phyloP scores from a whole-genome alignment of 805 yeast genomes.

The Starmerella geochares region DNA sequence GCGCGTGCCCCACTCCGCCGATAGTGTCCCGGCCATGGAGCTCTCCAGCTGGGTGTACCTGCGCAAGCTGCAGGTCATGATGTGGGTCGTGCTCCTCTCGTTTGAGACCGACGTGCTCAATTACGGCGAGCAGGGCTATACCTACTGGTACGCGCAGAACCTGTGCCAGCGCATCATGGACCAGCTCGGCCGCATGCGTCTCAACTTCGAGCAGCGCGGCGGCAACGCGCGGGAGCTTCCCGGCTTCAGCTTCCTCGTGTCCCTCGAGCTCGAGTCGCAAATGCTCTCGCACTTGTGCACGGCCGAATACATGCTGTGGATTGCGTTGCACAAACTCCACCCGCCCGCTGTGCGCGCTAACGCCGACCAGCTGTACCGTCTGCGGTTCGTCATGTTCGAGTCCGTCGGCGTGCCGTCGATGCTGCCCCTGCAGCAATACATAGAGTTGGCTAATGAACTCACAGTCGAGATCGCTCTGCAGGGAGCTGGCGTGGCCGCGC shows the following conservation, averaged over 20 bases:
- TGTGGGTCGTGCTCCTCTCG: slow-evolving; percentile 60
- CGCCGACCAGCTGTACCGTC: slow-evolving; percentile 36
- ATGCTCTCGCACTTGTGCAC: slow-evolving; percentile 28
- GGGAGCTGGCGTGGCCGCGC: slow-evolving; percentile 23
- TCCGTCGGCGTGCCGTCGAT: slow-evolving; percentile 67
- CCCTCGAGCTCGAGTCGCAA: slow-evolving; percentile 30
- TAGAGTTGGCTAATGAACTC: slow-evolving; percentile 16
- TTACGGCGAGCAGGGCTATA: slow-evolving; percentile 54
- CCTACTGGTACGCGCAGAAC: slow-evolving; percentile 59
- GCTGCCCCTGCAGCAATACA: slow-evolving; percentile 40
- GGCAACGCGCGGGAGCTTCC: slow-evolving; percentile 18
- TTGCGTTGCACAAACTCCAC: slow-evolving; percentile 19
- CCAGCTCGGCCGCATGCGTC: slow-evolving; percentile 38
- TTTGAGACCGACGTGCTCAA: slow-evolving; percentile 66
- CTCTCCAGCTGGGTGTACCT: slow-evolving; percentile 59
- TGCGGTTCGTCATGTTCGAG: slow-evolving; percentile 70
- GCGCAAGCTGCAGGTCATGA: slow-evolving; percentile 60
- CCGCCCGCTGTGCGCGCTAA: slow-evolving; percentile 18
- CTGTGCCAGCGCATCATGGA: slow-evolving; percentile 36
- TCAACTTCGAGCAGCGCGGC: slow-evolving; percentile 24
- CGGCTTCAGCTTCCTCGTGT: slow-evolving; percentile 24
- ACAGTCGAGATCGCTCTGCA: slow-evolving; percentile 24
- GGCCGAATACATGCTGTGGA: slow-evolving; percentile 28
- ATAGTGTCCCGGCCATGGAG: slow-evolving; percentile 40
- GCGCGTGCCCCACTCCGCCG: slow-evolving; percentile 25